A percentile compares a stretch with the other conserved stretches of the same genome.
Conservation (phyloP, 352 stramenopile genomes). For the Phytophthora pseudosyringae region DNA sequence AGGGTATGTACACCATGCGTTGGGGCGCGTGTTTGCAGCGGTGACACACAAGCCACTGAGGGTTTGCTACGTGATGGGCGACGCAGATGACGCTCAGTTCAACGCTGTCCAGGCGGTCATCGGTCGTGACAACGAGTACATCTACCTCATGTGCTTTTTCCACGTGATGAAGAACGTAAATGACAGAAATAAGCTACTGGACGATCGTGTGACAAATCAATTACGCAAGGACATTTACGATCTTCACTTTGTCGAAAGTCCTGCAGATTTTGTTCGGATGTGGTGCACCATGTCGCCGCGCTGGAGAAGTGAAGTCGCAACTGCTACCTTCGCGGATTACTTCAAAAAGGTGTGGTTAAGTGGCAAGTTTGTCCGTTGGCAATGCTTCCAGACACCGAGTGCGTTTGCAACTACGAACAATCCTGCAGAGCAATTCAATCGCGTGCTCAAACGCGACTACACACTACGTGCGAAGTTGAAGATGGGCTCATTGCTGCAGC, state of each 20-base stretch:
- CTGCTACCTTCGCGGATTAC: neutral
- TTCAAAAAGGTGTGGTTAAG: neutral
- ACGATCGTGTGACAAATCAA: neutral
- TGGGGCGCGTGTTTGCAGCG: neutral
- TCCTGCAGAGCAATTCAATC: conserved; percentile 1
- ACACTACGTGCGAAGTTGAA: neutral
- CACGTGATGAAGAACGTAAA: conserved; percentile 3
- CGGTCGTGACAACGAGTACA: neutral
- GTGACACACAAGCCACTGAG: neutral
- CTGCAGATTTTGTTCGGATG: neutral
- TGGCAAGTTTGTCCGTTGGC: neutral
- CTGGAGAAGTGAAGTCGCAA: neutral
- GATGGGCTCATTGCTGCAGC: neutral
- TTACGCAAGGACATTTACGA: neutral
- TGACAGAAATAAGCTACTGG: neutral
- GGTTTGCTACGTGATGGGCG: neutral
- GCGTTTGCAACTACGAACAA: neutral
- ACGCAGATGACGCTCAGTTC: neutral
- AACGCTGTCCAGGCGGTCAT: neutral
- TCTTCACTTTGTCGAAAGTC: neutral
- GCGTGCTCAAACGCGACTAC: neutral
- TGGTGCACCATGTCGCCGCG: neutral
- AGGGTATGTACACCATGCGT: neutral
- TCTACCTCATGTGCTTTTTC: conserved; percentile 1
- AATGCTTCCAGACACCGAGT: neutral